phyloP scores from a whole-genome alignment of 306 rosid genomes.

The Crataegus laevigata region DNA sequence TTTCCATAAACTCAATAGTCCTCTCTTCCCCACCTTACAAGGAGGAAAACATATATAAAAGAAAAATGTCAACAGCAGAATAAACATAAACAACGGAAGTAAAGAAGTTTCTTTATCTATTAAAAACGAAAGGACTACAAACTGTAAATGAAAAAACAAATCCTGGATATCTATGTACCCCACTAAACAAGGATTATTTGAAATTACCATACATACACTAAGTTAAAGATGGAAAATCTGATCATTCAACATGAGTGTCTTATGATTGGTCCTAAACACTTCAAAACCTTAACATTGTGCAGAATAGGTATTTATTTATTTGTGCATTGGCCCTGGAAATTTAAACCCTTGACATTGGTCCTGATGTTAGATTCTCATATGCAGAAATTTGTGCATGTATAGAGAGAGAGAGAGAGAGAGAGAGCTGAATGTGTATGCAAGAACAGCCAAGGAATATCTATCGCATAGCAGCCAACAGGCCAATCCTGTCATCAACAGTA shows the following conservation, averaged over 20 bases:
- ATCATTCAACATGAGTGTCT: not conserved
- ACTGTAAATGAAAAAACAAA: not conserved
- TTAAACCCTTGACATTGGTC: too few relatives aligned
- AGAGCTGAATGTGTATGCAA: not conserved
- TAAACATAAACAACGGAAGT: not conserved
- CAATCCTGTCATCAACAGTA: not conserved
- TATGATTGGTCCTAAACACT: not conserved
- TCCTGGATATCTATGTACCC: not conserved
- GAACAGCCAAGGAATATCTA: not conserved
- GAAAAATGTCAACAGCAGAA: not conserved
- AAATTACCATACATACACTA: not conserved
- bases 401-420: not conserved
- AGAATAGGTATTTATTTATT: not conserved
- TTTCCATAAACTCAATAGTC: constrained; percentile 84
- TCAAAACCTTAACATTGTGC: not conserved
- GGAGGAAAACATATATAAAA: not conserved
- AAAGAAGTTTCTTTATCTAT: not conserved
- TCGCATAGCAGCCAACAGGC: not conserved
- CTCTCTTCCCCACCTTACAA: constrained; percentile 86
- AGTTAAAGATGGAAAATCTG: not conserved
- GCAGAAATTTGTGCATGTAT: not conserved
- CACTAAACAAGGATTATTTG: not conserved
- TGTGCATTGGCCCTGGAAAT: not conserved
- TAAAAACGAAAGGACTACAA: not conserved
- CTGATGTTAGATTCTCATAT: not conserved